Evolutionary conservation across 768 basidiomycete species (phyloP), one percentile per base, ranked within the genome.

Genomic region (Termitomyces sp.): DNA sequence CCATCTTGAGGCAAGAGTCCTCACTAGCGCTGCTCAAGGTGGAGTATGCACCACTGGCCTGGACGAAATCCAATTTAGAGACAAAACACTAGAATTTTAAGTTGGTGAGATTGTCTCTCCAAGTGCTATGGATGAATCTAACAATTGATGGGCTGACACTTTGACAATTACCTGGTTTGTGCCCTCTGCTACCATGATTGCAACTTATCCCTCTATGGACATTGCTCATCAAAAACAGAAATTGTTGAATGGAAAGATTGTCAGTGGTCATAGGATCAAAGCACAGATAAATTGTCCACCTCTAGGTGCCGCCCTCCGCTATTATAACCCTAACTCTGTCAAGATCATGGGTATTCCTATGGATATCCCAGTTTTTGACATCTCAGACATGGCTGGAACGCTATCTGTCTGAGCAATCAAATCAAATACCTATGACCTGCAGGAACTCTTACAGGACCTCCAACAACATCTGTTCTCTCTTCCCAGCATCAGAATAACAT

Each of bases 81-180:
- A 78, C 1, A 71, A 78, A 32, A 62, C 47, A 0, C 66, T 85
- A 8, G 62, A 61, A 8, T 76, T 84, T 41, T 77, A 79, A 60
- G 68, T 79, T 31, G 69, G 70, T 42, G 65, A 76, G 37, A 76
- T 73, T 47, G 70, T 71, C 34, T 69, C 69, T 50, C 57, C 71
- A 12, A 73, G 74, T 38, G 72, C 74, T 6, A 82, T 83, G 82
- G 76, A 63, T 11, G 68, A 66, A 19, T 69, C 66, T 8, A 61
- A 69, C 2, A 60, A 60, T 5, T 68, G 68, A 3, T 70, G 72
- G 29, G 45, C 66, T 4, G 71, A 82, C 14, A 70, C 74, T 37
- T 63, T 86, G 49, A 76, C 74, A 0, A 73, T 86, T 43, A 77
- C 75, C 12, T 88, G 85, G 82, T 72, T 67, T 6, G 67, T 69